These are phyloP conservation scores for Ophiostoma perfectum DNA, from an alignment of 2,329 filamentous ascomycete species.

Conservation along the genomic window DNA sequence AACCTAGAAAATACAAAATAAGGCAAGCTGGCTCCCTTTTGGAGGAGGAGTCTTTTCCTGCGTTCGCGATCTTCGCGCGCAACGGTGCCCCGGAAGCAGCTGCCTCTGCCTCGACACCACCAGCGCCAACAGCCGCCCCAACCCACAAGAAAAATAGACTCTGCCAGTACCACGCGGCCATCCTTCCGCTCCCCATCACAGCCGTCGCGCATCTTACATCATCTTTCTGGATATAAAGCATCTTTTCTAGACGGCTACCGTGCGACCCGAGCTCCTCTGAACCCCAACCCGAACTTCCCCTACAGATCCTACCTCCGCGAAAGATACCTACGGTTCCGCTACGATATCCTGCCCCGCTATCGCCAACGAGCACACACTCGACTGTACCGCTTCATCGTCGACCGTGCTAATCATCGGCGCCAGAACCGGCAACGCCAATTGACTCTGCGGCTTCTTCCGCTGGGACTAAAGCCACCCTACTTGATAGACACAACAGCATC, in stretches of 20 bases:
- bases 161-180: neutral
- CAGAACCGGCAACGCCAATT: constrained; percentile 40
- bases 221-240: constrained; percentile 9
- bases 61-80: constrained; percentile 20
- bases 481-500: neutral
- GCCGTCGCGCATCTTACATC: neutral
- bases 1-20: neutral
- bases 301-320: constrained; percentile 47
- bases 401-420: constrained; percentile 54
- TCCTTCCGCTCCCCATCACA: neutral
- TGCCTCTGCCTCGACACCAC: constrained; percentile 11
- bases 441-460: constrained; percentile 40
- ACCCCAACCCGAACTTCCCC: neutral
- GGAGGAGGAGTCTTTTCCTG: constrained; percentile 18
- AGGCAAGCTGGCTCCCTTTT: constrained; percentile 20
- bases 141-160: neutral
- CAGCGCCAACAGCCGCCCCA: neutral
- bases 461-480: neutral
- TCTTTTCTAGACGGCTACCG: constrained; percentile 17
- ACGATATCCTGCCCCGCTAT: constrained; percentile 67
- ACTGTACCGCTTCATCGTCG: constrained; percentile 69
- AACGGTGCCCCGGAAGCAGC: constrained; percentile 20
- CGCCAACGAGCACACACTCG: constrained; percentile 67
- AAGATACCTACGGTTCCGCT: constrained; percentile 62
- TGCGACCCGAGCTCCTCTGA: neutral